Percentiles rank a stretch among this genome's conserved stretches.
Conservation (phyloP, 768 basidiomycete genomes). For the Mycena rosella region DNA sequence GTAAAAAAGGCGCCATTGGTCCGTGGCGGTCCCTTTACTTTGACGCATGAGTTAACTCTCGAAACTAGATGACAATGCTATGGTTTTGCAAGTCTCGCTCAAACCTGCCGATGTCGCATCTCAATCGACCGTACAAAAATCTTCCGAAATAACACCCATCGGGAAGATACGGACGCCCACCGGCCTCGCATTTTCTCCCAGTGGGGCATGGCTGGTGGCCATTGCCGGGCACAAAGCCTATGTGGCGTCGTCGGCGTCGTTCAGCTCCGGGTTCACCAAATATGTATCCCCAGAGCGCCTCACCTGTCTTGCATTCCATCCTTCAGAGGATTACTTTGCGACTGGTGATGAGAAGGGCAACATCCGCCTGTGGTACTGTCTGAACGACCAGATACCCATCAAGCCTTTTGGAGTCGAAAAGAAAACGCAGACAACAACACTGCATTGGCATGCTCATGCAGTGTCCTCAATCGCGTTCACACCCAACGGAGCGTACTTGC, state of each 20-base stretch:
- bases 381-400: constrained; percentile 68
- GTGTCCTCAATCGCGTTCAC: constrained; percentile 91
- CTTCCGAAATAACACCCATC: constrained; percentile 65
- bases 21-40: constrained; percentile 41
- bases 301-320: constrained; percentile 90
- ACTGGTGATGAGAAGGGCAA: constrained; percentile 91
- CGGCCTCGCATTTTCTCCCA: constrained; percentile 79
- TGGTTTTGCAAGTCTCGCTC: constrained; percentile 75
- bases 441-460: constrained; percentile 98
- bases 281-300: constrained; percentile 84
- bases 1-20: constrained; percentile 55
- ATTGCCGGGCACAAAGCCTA: constrained; percentile 84
- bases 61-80: constrained; percentile 63
- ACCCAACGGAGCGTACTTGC: constrained; percentile 89
- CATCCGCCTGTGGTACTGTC: constrained; percentile 94
- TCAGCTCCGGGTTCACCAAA: constrained; percentile 80
- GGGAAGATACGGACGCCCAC: constrained; percentile 77
- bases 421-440: constrained; percentile 83
- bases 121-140: constrained; percentile 53
- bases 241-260: constrained; percentile 69
- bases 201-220: constrained; percentile 83
- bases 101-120: constrained; percentile 59
- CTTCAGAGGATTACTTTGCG: constrained; percentile 92
- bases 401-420: constrained; percentile 77
- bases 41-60: constrained; percentile 27